A percentile compares a stretch with the other conserved stretches of the same genome.
phyloP scores from a whole-genome alignment of 2,329 filamentous ascomycete genomes.

The Aspergillus carbonarius region DNA sequence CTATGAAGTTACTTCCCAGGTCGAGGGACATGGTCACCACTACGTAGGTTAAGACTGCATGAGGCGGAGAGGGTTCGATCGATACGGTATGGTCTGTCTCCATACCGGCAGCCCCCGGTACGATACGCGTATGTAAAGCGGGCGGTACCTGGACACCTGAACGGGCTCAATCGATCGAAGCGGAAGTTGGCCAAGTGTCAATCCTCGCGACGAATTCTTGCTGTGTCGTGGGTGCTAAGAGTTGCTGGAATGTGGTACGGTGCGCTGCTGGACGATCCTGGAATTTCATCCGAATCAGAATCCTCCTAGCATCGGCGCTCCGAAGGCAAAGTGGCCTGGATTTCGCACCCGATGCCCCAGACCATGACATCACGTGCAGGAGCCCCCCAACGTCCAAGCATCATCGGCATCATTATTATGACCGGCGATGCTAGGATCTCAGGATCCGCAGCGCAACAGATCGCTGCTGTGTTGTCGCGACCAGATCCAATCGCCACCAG shows the following conservation, averaged over 20 bases:
- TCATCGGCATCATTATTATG: not conserved
- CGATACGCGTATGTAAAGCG: constrained; percentile 4
- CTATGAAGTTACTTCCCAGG: no score
- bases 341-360: not conserved
- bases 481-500: constrained; percentile 15
- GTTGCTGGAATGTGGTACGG: constrained; percentile 1
- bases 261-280: not conserved
- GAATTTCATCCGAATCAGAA: not conserved
- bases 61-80: not conserved
- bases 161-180: constrained; percentile 6
- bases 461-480: constrained; percentile 20
- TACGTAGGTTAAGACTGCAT: no score
- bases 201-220: not conserved
- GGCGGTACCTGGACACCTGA: not conserved
- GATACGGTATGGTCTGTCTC: not conserved
- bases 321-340: not conserved
- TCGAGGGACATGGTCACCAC: no score
- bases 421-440: constrained; percentile 11
- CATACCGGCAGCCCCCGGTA: constrained; percentile 5
- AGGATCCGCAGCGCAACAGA: constrained; percentile 14
- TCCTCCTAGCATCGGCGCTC: not conserved
- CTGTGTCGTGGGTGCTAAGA: not conserved
- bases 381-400: constrained; percentile 9
- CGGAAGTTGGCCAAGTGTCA: constrained; percentile 20
- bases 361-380: constrained; percentile 13